Percentiles rank a stretch among this genome's conserved stretches.
These are phyloP conservation scores for Pelagophyceae sp. DNA, from an alignment of 352 stramenopile genomes.

Conservation along the genomic window DNA sequence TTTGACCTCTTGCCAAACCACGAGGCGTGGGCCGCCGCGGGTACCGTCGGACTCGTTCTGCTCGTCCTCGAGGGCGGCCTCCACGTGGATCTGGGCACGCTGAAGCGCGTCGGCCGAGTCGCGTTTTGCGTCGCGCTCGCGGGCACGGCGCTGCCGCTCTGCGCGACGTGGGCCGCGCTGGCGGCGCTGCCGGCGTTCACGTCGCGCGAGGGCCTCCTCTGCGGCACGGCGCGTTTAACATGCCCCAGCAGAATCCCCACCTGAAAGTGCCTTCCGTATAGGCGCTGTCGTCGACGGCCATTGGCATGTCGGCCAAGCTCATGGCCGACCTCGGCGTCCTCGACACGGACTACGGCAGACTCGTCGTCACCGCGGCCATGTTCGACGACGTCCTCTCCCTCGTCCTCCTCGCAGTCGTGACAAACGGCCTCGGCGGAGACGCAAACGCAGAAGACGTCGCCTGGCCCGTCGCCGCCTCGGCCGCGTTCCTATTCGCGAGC, in stretches of 20 bases:
- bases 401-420: not conserved
- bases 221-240: too few species aligned
- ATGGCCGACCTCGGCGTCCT: not conserved
- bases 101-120: slow-evolving; percentile 52
- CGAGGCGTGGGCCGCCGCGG: slow-evolving; percentile 48
- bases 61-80: slow-evolving; percentile 57
- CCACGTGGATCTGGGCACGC: slow-evolving; percentile 55
- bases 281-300: not conserved
- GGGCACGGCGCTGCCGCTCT: slow-evolving; percentile 46
- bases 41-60: slow-evolving; percentile 53
- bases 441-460: too few species aligned
- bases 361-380: not conserved
- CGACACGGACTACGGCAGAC: not conserved
- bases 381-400: slow-evolving; percentile 7
- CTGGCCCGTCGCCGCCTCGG: not conserved
- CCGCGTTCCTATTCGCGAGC: not conserved
- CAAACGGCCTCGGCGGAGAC: not conserved
- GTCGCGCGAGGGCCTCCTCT: not conserved
- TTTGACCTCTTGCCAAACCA: slow-evolving; percentile 47
- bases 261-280: too few species aligned
- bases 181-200: not conserved
- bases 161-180: slow-evolving; percentile 29
- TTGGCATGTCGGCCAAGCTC: not conserved
- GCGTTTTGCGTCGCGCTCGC: slow-evolving; percentile 50
- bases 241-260: too few species aligned